These are phyloP conservation scores for Dioscorea alata DNA, from an alignment of 106 monocot species.

Conservation along the genomic window DNA sequence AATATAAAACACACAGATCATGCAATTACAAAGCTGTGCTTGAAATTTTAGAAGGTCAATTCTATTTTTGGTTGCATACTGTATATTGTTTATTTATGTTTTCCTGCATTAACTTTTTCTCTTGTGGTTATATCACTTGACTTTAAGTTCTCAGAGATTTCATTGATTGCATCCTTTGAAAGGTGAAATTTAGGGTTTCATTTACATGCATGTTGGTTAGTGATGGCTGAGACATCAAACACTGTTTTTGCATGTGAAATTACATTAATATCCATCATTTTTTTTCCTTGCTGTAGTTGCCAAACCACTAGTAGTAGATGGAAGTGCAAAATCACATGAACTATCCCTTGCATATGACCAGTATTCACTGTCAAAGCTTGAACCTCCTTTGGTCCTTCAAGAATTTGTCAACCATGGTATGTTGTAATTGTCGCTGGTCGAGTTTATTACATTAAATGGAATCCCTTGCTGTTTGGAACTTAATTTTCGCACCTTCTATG, in stretches of 20 bases:
- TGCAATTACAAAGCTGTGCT: too few relatives aligned
- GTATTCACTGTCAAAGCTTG: constrained; percentile 67
- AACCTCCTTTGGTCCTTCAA: constrained; percentile 88
- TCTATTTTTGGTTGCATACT: too few relatives aligned
- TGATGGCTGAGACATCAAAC: background rate
- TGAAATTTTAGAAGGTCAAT: too few relatives aligned
- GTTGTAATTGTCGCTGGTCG: background rate
- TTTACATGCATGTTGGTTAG: too few relatives aligned
- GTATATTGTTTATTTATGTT: too few relatives aligned
- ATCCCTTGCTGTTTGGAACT: background rate
- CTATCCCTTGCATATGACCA: constrained; percentile 83
- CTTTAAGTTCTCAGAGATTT: too few relatives aligned
- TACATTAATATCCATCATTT: background rate
- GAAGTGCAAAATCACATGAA: constrained; percentile 79
- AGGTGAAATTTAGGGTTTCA: too few relatives aligned
- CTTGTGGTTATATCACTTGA: too few relatives aligned
- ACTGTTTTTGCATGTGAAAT: background rate
- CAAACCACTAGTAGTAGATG: constrained; percentile 80
- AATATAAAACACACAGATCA: too few relatives aligned
- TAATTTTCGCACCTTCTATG: background rate
- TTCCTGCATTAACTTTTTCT: too few relatives aligned
- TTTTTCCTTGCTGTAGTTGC: constrained; percentile 49
- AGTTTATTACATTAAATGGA: background rate
- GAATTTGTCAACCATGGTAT: constrained; percentile 95
- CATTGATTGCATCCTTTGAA: too few relatives aligned